These are phyloP conservation scores for Boletus subparvulus DNA, from an alignment of 768 basidiomycete genomes.

Conservation along the genomic window DNA sequence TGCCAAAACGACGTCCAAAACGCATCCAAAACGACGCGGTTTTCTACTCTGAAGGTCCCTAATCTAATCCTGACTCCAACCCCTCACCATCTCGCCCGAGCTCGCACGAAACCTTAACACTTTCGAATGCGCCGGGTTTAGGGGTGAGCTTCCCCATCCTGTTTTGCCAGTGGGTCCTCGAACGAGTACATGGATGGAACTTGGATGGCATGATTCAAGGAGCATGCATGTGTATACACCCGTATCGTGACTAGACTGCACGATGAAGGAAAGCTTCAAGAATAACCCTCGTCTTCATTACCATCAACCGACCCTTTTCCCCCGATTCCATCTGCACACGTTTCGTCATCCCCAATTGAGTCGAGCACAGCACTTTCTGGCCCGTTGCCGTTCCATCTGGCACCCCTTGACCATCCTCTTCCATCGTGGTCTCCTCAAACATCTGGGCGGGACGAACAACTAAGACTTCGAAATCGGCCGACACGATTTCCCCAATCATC, in stretches of 20 bases:
- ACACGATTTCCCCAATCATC: constrained; percentile 4
- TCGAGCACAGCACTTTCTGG: constrained; percentile 12
- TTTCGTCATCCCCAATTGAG: constrained; percentile 16
- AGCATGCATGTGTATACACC: too few relatives aligned
- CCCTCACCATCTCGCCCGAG: too few relatives aligned
- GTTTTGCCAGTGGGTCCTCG: too few relatives aligned
- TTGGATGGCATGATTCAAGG: too few relatives aligned
- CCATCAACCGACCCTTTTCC: background rate
- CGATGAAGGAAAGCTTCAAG: constrained; percentile 10
- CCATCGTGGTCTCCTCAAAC: constrained; percentile 13
- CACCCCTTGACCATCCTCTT: background rate
- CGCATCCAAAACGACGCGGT: too few relatives aligned
- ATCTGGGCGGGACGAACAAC: background rate
- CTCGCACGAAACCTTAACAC: too few relatives aligned
- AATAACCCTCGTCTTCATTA: constrained; percentile 11
- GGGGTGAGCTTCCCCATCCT: too few relatives aligned
- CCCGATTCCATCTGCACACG: background rate
- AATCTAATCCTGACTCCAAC: too few relatives aligned
- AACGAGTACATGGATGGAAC: too few relatives aligned
- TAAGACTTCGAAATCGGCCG: constrained; percentile 9
- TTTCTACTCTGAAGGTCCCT: too few relatives aligned
- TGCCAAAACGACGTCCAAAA: too few relatives aligned
- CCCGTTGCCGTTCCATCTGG: background rate
- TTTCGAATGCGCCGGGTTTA: too few relatives aligned
- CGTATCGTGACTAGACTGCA: background rate